Evolutionary conservation across 2,329 filamentous ascomycete species (phyloP), one percentile per base, ranked within the genome.

Genomic region (Neurospora sp.): DNA sequence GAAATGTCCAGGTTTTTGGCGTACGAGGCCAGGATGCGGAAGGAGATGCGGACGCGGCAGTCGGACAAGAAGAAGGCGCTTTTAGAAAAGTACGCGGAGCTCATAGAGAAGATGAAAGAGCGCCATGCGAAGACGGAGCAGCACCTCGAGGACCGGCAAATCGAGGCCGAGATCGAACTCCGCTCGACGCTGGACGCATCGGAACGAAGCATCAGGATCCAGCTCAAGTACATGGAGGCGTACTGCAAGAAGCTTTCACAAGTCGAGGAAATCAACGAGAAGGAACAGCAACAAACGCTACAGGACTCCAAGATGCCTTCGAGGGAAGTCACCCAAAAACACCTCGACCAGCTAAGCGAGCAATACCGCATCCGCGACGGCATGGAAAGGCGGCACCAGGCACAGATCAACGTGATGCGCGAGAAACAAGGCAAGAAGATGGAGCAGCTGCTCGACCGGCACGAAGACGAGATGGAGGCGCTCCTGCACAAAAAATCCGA

Each of bases 161-260:
- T 90, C n/a, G 81, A 82, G 15, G 87, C 86, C 9, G 88, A 90
- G 78, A 85, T 89, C 80, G 87, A 90, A 72, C 78, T 90, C 28
- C 82, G 85, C 11, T 77, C 80, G 4, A 82, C 81, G 0, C 78
- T 89, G 17, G 85, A 89, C 68, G 85, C 87, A 73, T 84, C 84
- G 69, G 87, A 88, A 75, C 81, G 82, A 70, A 87, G 85, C 73
- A 82, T 89, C 43, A 81, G 81, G 39, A 85, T 88, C 43, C 83
- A 87, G 15, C 79, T 90, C n/a, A 85, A 84, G 75, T 85, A 90
- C 73, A 90, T 90, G 88, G 87, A 90, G 74, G 87, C 87, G 6
- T 90, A 90, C 76, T 90, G 87, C 74, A 83, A 87, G 7, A 62
- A 33, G 28, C 52, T 62, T 62, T 62, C 71, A 83, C 80, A 77